These are phyloP conservation scores for Xerocomus amazonicus DNA, from an alignment of 1,284 basidiomycete species.

Conservation along the genomic window DNA sequence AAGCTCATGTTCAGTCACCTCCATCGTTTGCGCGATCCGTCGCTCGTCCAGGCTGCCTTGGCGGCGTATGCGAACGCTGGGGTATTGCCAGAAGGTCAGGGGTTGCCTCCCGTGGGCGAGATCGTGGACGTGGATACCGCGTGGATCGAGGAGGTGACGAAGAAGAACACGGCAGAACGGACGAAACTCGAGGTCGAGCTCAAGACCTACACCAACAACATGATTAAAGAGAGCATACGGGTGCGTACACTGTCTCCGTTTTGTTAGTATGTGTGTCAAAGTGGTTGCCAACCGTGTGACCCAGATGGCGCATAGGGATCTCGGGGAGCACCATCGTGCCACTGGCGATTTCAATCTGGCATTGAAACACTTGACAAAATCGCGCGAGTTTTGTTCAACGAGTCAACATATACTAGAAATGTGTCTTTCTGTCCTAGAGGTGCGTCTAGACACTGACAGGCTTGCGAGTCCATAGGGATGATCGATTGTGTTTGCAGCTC, in stretches of 20 bases:
- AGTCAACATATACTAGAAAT: conserved; percentile 84
- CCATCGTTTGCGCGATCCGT: conserved; percentile 56
- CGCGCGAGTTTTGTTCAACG: conserved; percentile 82
- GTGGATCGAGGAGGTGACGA: conserved; percentile 65
- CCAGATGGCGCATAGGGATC: conserved; percentile 77
- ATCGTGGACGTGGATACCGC: conserved; percentile 48
- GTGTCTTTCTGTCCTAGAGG: conserved; percentile 78
- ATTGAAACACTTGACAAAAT: conserved; percentile 78
- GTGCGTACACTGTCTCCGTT: conserved; percentile 36
- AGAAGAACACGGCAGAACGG: conserved; percentile 61
- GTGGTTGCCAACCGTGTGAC: background rate
- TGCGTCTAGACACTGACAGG: conserved; percentile 26
- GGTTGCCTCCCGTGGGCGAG: conserved; percentile 46
- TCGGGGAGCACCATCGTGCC: conserved; percentile 71
- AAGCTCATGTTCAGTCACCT: conserved; percentile 61
- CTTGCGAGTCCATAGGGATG: background rate
- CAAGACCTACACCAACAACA: conserved; percentile 85
- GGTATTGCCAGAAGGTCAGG: conserved; percentile 36
- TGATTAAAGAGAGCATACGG: conserved; percentile 93
- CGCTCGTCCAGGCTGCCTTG: conserved; percentile 54
- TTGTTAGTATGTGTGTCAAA: background rate
- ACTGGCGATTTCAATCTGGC: conserved; percentile 68
- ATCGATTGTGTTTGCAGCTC: conserved; percentile 43
- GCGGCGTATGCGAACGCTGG: conserved; percentile 54
- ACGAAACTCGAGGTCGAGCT: conserved; percentile 83